Evolutionary conservation across 2,329 filamentous ascomycete genomes (phyloP), one percentile per base, ranked within the genome.

Genomic region (Arthroderma sp.): DNA sequence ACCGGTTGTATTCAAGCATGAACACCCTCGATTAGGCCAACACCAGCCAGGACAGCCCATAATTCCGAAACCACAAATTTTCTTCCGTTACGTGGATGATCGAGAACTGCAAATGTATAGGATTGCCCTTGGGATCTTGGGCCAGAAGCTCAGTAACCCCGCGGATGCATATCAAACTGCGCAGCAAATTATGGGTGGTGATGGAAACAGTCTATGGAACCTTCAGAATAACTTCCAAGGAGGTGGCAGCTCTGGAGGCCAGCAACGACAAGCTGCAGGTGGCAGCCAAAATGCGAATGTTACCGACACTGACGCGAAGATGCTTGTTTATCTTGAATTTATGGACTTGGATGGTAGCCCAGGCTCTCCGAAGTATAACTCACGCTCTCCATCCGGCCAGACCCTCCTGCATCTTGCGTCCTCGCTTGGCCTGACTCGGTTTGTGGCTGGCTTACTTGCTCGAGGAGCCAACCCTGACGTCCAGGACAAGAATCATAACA

Each of bases 331-430:
- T 58, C 75, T 93, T n/a, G 86, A 91, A 63, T 77, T 88, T 47
- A 85, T 91, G 65, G 87, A 91, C 67, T 76, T 89, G 25, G 85
- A 89, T 66, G 85, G 90, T 63, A 88, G 81, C 66, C 79, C 83
- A 2, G 79, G 85, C 61, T 78, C 79, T 63, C 81, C 86, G 13
- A 80, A 79, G 25, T 81, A 87, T 61, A 87, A 93, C 66, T 74
- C 85, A 54, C 79, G 79, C 58, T 73, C 75, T 63, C 72, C 80
- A 1, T 87, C 82, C 11, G 88, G 62, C n/a, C 87, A 91, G 66
- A 89, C 86, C 1, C 85, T 94, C 79, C 79, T 94, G 60, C 88
- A 93, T 65, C 76, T 91, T 61, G 87, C 87, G 1, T 87, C 84
- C 63, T 86, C 86, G 7, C 74, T 91, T 11, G 88, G 88, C 4